These are phyloP conservation scores for Malassezia vespertilionis DNA, from an alignment of 1,284 basidiomycete species.

Conservation along the genomic window DNA sequence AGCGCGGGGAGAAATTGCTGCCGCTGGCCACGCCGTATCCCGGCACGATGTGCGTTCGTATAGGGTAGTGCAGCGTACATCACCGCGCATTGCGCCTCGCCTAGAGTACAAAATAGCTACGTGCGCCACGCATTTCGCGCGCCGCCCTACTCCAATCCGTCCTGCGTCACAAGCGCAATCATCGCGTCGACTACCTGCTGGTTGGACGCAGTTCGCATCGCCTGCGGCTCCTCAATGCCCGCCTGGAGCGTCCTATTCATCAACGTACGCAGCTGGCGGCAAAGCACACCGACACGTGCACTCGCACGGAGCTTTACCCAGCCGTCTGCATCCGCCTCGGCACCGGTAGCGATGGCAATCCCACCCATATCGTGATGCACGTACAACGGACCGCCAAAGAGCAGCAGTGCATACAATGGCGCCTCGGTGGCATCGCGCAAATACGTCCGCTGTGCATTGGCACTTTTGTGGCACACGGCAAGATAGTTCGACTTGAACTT, in stretches of 20 bases:
- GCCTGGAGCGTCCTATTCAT: slow-evolving; percentile 20
- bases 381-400: slow-evolving; percentile 70
- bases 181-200: slow-evolving; percentile 61
- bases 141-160: slow-evolving; percentile 22
- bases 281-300: slow-evolving; percentile 76
- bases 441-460: slow-evolving; percentile 61
- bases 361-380: slow-evolving; percentile 63
- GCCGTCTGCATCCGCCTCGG: slow-evolving; percentile 38
- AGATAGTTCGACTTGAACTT: slow-evolving; percentile 68
- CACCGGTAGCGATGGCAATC: slow-evolving; percentile 51
- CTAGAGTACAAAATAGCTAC: too few relatives aligned
- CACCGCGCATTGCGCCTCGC: too few relatives aligned
- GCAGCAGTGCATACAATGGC: slow-evolving; percentile 69
- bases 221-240: slow-evolving; percentile 18
- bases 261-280: slow-evolving; percentile 64
- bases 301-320: slow-evolving; percentile 64
- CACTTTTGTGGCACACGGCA: slow-evolving; percentile 69
- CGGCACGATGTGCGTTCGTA: too few relatives aligned
- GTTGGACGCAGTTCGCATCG: slow-evolving; percentile 52
- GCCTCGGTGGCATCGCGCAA: slow-evolving; percentile 78
- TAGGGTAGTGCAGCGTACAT: neutral
- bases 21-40: neutral
- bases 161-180: slow-evolving; percentile 58
- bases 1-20: neutral
- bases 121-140: too few relatives aligned